Conservation (phyloP, 192 early-diverging fungal genomes). For the Backusella macrospora region DNA sequence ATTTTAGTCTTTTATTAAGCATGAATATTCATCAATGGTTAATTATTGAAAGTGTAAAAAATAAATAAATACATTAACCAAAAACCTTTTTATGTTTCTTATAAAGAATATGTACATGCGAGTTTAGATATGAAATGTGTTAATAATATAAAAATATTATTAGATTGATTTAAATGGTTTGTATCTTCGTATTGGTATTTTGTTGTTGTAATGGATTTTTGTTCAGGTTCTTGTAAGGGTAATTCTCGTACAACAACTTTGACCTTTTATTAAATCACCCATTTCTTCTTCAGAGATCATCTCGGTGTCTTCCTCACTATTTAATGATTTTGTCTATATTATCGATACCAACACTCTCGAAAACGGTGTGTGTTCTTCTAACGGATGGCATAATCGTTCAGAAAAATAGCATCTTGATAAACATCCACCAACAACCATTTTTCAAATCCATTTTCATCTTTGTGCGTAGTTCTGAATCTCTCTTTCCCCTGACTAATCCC, state of each 20-base stretch:
- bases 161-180: background rate
- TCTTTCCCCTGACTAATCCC: too few relatives aligned
- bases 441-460: constrained; percentile 16
- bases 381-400: background rate
- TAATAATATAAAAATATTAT: background rate
- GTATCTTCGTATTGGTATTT: background rate
- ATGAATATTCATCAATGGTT: too few relatives aligned
- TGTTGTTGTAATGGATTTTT: background rate
- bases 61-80: too few relatives aligned
- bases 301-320: background rate
- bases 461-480: constrained; percentile 5
- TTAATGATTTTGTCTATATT: background rate
- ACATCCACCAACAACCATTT: constrained; percentile 29
- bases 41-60: too few relatives aligned
- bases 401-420: constrained; percentile 27
- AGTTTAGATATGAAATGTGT: too few relatives aligned
- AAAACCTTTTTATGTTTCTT: too few relatives aligned
- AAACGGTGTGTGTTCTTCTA: background rate
- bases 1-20: too few relatives aligned
- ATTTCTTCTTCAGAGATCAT: too few relatives aligned
- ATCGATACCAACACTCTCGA: background rate
- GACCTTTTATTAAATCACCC: background rate
- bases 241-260: background rate
- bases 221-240: background rate
- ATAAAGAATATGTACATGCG: too few relatives aligned